Percentiles rank a stretch among this genome's conserved stretches.
phyloP scores from a whole-genome alignment of 106 monocot species.

The Posidonia australis region DNA sequence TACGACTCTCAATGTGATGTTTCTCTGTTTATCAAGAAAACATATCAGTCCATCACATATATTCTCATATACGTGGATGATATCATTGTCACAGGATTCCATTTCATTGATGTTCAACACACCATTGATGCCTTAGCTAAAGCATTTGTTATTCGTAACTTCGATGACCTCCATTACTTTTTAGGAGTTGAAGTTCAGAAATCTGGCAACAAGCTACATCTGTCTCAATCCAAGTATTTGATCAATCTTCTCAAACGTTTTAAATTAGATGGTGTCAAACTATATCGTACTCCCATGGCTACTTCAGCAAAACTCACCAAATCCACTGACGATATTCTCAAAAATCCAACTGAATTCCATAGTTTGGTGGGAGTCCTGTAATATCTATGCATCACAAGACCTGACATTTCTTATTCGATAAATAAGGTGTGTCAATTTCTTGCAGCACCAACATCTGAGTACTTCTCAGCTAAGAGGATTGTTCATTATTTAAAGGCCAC shows the following conservation, averaged over 20 bases:
- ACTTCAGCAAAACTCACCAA: background rate
- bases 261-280: background rate
- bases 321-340: background rate
- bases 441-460: too few species aligned
- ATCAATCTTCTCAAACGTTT: too few species aligned
- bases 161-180: background rate
- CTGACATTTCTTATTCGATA: too few species aligned
- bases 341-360: background rate
- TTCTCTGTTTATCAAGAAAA: background rate
- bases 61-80: background rate
- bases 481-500: too few species aligned
- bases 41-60: background rate
- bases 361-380: too few species aligned
- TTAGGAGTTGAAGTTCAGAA: background rate
- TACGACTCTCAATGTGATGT: background rate
- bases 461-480: too few species aligned
- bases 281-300: background rate
- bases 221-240: too few species aligned
- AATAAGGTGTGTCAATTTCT: too few species aligned
- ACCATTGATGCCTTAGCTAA: background rate
- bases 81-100: background rate
- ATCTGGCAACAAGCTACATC: background rate
- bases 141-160: background rate
- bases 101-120: background rate
- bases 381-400: too few species aligned